Conservation (phyloP, 805 yeast genomes). For the Priceomyces fermenticarens region DNA sequence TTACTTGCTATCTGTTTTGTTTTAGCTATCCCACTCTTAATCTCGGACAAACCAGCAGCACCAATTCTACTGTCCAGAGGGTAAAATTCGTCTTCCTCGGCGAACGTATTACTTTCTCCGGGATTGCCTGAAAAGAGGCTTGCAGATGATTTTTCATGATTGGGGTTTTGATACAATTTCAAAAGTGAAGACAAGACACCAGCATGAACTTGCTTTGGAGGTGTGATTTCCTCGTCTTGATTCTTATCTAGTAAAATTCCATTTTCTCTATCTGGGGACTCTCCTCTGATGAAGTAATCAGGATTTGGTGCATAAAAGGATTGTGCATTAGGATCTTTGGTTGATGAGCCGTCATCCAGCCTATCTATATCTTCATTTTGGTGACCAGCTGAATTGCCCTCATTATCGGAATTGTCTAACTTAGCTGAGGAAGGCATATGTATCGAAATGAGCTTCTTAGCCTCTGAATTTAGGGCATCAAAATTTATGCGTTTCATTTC, state of each 20-base stretch:
- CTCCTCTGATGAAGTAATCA: conserved; percentile 34
- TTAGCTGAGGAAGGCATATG: conserved; percentile 36
- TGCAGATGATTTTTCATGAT: conserved; percentile 23
- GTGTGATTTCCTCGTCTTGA: conserved; percentile 31
- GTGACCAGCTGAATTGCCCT: background rate
- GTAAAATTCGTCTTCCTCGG: conserved; percentile 24
- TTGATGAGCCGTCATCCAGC: conserved; percentile 2
- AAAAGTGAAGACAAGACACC: conserved; percentile 83
- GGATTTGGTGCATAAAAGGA: conserved; percentile 42
- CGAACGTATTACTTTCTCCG: conserved; percentile 17
- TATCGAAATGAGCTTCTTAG: conserved; percentile 49
- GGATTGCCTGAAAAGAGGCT: conserved; percentile 19
- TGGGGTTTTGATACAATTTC: conserved; percentile 59
- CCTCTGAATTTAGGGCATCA: conserved; percentile 47
- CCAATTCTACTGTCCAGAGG: conserved; percentile 7
- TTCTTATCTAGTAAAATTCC: conserved; percentile 31
- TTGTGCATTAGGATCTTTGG: conserved; percentile 3
- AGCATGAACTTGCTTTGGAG: conserved; percentile 62
- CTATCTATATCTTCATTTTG: background rate
- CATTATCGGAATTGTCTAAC: conserved; percentile 3
- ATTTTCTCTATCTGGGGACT: conserved; percentile 23
- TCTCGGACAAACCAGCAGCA: conserved; percentile 21
- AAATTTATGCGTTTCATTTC: conserved; percentile 45
- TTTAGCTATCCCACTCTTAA: conserved; percentile 26
- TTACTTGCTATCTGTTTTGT: conserved; percentile 24